These are phyloP conservation scores for Penicillium sclerotiorum DNA, from an alignment of 2,329 filamentous ascomycete genomes.

Conservation along the genomic window DNA sequence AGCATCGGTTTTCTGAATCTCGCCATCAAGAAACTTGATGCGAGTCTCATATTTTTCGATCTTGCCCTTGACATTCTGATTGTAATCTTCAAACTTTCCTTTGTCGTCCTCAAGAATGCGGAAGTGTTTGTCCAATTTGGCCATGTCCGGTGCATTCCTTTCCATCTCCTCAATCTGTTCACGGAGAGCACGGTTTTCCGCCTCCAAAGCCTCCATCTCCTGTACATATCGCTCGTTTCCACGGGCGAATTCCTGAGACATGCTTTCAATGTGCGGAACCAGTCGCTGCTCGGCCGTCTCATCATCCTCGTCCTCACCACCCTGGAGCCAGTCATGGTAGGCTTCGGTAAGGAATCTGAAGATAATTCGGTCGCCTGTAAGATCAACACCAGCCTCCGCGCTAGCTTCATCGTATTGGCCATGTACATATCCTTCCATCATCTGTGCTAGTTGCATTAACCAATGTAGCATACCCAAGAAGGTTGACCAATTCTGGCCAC, in stretches of 20 bases:
- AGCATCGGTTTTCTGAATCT: slow-evolving; percentile 74
- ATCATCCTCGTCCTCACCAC: slow-evolving; percentile 84
- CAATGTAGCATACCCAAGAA: slow-evolving; percentile 94
- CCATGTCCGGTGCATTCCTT: slow-evolving; percentile 80
- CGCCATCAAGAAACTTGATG: slow-evolving; percentile 79
- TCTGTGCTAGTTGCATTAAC: slow-evolving; percentile 97
- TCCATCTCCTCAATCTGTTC: slow-evolving; percentile 89
- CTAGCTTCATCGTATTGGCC: slow-evolving; percentile 90
- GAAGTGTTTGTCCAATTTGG: slow-evolving; percentile 83
- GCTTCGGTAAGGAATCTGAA: slow-evolving; percentile 88
- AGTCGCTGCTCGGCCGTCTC: slow-evolving; percentile 80
- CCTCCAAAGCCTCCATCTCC: slow-evolving; percentile 82
- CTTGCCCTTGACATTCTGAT: slow-evolving; percentile 77
- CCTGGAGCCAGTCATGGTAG: slow-evolving; percentile 90
- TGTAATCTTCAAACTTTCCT: slow-evolving; percentile 94
- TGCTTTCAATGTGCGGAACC: slow-evolving; percentile 79
- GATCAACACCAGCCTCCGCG: slow-evolving; percentile 82
- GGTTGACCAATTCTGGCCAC: slow-evolving; percentile 94
- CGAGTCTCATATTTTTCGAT: slow-evolving; percentile 86
- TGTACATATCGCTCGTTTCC: slow-evolving; percentile 83
- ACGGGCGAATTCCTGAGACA: slow-evolving; percentile 84
- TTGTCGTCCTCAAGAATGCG: slow-evolving; percentile 94
- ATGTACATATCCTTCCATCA: slow-evolving; percentile 80
- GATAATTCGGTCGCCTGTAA: slow-evolving; percentile 87
- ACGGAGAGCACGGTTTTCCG: slow-evolving; percentile 76